Base-by-base conservation (phyloP, 1,284 basidiomycete species). In the Boletellus dicymbophilus region DNA sequence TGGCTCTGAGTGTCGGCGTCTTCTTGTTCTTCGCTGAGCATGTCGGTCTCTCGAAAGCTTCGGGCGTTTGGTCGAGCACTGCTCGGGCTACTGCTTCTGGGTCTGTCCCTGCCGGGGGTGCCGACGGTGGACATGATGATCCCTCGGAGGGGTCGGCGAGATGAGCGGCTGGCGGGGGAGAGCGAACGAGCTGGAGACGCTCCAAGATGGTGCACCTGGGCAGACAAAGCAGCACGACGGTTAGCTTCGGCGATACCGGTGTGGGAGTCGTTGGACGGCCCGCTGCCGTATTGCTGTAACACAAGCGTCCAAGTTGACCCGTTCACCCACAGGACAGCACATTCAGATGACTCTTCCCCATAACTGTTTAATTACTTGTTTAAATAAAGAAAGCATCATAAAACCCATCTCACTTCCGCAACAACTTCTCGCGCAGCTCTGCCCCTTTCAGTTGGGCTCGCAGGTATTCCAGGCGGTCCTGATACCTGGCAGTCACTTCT, bases 381-480 rank as follows among this genome's bases (percentile, higher is more conserved):
- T 50, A 42, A 44, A 34, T 51, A 56, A 41, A 50, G 36, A 58
- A 63, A 57, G 45, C 41, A 51, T 28, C 47, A 52, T 48, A 31
- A 40, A 28, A 50, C 56, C 52, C 21, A 40, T 23, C 41, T 75
- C 63, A 81, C 61, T 73, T 78, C 58, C 74, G 76, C 71, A 84
- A 51, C 49, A 88, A 66, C 64, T 84, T 86, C 70, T 89, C 87
- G 50, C 84, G 82, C 61, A 89, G 66, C 68, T 89, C 84, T 2
- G 86, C 87, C 22, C 82, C 82, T 68, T 87, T 88, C 65, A 89
- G 61, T 66, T 81, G 81, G 44, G 86, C 86, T 39, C 80, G 76
- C 54, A 89, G 69, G 59, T 85, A 88, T 55, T 87, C 85, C 57
- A 89, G 59, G 39, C 86, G 77, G 34, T 77, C 78, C 49, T 82